A percentile compares a stretch with the other conserved stretches of the same genome.
Evolutionary conservation across 352 stramenopile species (phyloP).

Genomic region (Phytophthora sp.): DNA sequence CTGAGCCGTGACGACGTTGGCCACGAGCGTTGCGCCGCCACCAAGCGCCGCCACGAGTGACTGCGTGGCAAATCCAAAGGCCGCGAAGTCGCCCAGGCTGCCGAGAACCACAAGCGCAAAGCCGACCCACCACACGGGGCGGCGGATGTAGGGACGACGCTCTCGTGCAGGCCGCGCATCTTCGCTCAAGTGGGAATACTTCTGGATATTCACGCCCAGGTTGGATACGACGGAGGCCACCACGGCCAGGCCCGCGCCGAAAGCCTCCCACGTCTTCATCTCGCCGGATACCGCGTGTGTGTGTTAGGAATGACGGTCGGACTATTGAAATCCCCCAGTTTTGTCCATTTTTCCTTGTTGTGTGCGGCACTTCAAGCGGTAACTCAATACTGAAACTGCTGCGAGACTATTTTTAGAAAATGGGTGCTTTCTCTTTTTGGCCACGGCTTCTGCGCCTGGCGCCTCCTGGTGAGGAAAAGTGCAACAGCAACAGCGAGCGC

Average conservation of each 20-base stretch:
- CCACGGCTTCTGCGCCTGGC: slow-evolving; percentile 23
- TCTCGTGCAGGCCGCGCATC: slow-evolving; percentile 42
- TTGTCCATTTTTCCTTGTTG: slow-evolving; percentile 6
- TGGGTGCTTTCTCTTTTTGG: slow-evolving; percentile 15
- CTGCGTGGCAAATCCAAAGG: slow-evolving; percentile 91
- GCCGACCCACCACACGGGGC: slow-evolving; percentile 89
- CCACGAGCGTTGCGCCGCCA: slow-evolving; percentile 84
- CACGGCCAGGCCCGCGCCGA: slow-evolving; percentile 81
- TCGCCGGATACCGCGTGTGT: neutral
- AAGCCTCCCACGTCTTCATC: slow-evolving; percentile 81
- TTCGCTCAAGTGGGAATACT: slow-evolving; percentile 85
- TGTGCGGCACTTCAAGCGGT: slow-evolving; percentile 11
- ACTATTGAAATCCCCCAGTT: neutral
- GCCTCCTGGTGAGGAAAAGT: slow-evolving; percentile 29
- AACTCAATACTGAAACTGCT: slow-evolving; percentile 28
- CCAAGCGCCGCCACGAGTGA: slow-evolving; percentile 88
- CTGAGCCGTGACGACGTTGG: slow-evolving; percentile 88
- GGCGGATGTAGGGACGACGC: slow-evolving; percentile 81
- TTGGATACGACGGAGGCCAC: slow-evolving; percentile 87
- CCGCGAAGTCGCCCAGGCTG: slow-evolving; percentile 88
- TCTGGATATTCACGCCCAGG: slow-evolving; percentile 91
- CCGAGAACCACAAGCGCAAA: slow-evolving; percentile 80
- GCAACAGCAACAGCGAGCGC: slow-evolving; percentile 21
- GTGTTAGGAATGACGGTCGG: slow-evolving; percentile 17
- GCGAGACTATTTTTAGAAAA: slow-evolving; percentile 25